Percentiles rank a stretch among this genome's conserved stretches.
phyloP scores from a whole-genome alignment of 768 basidiomycete species.

The Boletus tylopilopsis region DNA sequence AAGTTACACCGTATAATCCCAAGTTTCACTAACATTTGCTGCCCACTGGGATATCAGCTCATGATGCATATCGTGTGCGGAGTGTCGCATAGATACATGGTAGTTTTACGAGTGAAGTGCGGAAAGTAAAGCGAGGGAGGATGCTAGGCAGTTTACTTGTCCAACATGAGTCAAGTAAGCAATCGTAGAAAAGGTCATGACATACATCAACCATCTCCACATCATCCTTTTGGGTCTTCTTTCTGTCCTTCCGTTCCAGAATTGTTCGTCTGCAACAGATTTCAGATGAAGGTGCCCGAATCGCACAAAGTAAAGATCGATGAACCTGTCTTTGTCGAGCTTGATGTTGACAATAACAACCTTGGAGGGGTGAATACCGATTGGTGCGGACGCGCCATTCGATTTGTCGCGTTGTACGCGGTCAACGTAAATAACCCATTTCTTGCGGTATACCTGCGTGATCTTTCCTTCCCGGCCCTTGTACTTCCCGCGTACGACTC shows the following conservation, averaged over 20 bases:
- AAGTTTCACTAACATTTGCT: no score
- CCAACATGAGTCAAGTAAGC: conserved; percentile 10
- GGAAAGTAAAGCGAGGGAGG: conserved; percentile 8
- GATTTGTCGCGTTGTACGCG: conserved; percentile 97
- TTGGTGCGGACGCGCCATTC: conserved; percentile 89
- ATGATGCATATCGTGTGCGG: conserved; percentile 56
- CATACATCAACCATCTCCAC: conserved; percentile 81
- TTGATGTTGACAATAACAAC: conserved; percentile 93
- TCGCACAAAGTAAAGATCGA: not conserved
- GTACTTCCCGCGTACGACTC: conserved; percentile 96
- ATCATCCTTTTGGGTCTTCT: conserved; percentile 59
- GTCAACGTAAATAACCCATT: conserved; percentile 98
- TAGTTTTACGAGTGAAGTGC: conserved; percentile 42
- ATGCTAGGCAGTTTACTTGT: conserved; percentile 21
- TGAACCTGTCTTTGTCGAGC: conserved; percentile 84
- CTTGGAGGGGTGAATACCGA: conserved; percentile 96
- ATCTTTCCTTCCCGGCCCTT: conserved; percentile 99
- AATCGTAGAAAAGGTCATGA: conserved; percentile 21
- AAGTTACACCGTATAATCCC: no score
- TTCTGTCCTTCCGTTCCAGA: conserved; percentile 80
- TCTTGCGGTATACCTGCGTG: conserved; percentile 97
- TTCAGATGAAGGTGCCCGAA: conserved; percentile 3
- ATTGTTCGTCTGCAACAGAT: conserved; percentile 63
- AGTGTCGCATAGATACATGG: conserved; percentile 63
- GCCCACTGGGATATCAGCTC: no score